These are phyloP conservation scores for Rhodotorula sp. DNA, from an alignment of 1,284 basidiomycete genomes.

Conservation along the genomic window DNA sequence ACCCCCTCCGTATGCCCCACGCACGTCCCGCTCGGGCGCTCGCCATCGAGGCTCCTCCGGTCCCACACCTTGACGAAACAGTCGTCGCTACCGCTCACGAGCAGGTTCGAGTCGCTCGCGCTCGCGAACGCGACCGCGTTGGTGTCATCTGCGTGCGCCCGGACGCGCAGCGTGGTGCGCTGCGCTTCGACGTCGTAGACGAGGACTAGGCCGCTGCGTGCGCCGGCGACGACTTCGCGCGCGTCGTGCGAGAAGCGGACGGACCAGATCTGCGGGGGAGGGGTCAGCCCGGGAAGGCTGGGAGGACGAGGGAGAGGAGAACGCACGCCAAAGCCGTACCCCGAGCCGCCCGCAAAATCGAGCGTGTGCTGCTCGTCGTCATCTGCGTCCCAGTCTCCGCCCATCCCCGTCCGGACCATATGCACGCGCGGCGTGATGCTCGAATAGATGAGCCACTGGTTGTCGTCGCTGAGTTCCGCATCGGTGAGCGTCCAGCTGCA, in stretches of 20 bases:
- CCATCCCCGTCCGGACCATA: slow-evolving; percentile 77
- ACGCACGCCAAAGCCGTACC: not conserved
- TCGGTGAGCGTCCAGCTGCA: slow-evolving; percentile 86
- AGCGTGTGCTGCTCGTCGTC: slow-evolving; percentile 67
- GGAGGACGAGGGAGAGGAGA: not conserved
- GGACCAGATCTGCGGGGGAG: slow-evolving; percentile 68
- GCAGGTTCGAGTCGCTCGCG: slow-evolving; percentile 83
- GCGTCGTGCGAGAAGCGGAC: slow-evolving; percentile 95
- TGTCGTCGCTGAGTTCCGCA: slow-evolving; percentile 87
- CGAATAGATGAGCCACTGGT: slow-evolving; percentile 90
- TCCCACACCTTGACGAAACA: slow-evolving; percentile 96
- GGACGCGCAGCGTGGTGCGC: slow-evolving; percentile 75
- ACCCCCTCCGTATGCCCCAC: slow-evolving; percentile 95
- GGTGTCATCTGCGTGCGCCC: slow-evolving; percentile 84
- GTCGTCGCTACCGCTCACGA: slow-evolving; percentile 93
- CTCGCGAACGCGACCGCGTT: slow-evolving; percentile 63
- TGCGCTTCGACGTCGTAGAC: slow-evolving; percentile 88
- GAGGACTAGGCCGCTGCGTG: slow-evolving; percentile 65
- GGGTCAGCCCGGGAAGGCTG: no score
- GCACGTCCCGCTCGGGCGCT: slow-evolving; percentile 85
- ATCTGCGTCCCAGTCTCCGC: not conserved
- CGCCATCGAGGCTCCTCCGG: slow-evolving; percentile 72
- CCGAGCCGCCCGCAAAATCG: slow-evolving; percentile 59
- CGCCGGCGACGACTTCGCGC: slow-evolving; percentile 74
- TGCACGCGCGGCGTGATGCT: slow-evolving; percentile 70